phyloP scores from a whole-genome alignment of 306 rosid genomes.

The Sicyos baderoa region DNA sequence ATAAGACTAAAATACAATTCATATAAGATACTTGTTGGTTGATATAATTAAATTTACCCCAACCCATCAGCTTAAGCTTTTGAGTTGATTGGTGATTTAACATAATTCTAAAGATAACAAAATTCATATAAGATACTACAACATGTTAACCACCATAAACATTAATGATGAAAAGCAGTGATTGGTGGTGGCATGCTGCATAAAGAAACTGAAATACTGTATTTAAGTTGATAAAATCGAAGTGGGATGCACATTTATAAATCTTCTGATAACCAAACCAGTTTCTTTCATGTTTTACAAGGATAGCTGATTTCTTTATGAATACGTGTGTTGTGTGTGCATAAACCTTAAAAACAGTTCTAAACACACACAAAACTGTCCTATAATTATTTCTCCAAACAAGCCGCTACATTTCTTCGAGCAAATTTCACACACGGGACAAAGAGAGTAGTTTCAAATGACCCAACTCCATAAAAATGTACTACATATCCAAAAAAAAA shows the following conservation, averaged over 20 bases:
- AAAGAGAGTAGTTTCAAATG: conserved; percentile 2
- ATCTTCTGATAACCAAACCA: neutral
- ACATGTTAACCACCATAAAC: neutral
- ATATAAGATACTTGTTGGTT: neutral
- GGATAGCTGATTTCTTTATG: neutral
- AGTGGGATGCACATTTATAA: neutral
- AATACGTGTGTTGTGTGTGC: too few species aligned
- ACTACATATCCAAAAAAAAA: neutral
- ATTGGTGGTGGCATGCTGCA: neutral
- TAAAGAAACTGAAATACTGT: neutral
- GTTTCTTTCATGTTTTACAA: neutral
- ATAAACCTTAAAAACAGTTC: neutral
- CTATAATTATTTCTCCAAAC: neutral
- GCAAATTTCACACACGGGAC: neutral
- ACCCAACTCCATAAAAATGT: neutral
- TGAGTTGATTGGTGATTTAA: too few species aligned
- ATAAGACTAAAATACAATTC: neutral
- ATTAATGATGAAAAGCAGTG: neutral
- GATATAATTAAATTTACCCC: too few species aligned
- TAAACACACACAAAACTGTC: neutral
- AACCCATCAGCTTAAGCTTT: too few species aligned
- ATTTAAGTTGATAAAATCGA: neutral
- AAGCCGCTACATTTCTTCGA: neutral
- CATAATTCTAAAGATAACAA: too few species aligned
- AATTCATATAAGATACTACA: neutral